Conservation (phyloP, 164 flowering plant species). For the Houttuynia cordata region DNA sequence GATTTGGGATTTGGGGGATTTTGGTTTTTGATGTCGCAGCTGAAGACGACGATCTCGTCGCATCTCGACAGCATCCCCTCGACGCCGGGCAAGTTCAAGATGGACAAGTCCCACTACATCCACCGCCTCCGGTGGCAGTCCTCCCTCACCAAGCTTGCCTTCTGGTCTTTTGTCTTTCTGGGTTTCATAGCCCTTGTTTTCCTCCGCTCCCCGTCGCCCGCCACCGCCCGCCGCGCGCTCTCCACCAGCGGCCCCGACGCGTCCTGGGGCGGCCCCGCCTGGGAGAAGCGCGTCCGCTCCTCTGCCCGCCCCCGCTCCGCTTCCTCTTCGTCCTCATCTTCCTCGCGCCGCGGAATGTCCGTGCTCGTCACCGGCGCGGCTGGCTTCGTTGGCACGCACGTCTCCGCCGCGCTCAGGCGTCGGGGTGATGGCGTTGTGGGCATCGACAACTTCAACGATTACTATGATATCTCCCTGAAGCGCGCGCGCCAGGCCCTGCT, state of each 20-base stretch:
- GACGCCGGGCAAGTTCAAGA: slow-evolving; percentile 93
- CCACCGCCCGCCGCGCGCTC: slow-evolving; percentile 30
- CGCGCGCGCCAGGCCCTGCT: slow-evolving; percentile 63
- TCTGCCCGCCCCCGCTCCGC: slow-evolving; percentile 49
- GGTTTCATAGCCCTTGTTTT: slow-evolving; percentile 54
- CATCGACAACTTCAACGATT: slow-evolving; percentile 72
- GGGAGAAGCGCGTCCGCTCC: slow-evolving; percentile 63
- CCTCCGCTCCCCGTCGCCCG: slow-evolving; percentile 33
- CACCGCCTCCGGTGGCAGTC: slow-evolving; percentile 40
- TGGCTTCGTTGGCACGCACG: slow-evolving; percentile 87
- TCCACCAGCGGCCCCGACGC: slow-evolving; percentile 38
- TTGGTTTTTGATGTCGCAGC: slow-evolving; percentile 26
- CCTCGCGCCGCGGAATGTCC: slow-evolving; percentile 27
- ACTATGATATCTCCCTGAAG: slow-evolving; percentile 69
- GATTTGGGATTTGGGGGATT: neutral
- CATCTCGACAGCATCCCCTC: slow-evolving; percentile 66
- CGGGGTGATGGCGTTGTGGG: slow-evolving; percentile 91
- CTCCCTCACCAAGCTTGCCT: slow-evolving; percentile 46
- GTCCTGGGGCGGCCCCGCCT: slow-evolving; percentile 48
- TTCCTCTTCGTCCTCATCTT: slow-evolving; percentile 4
- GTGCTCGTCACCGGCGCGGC: slow-evolving; percentile 93
- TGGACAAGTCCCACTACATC: slow-evolving; percentile 59
- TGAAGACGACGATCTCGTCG: slow-evolving; percentile 24
- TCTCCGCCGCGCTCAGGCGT: slow-evolving; percentile 59
- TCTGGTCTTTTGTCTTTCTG: slow-evolving; percentile 52